Evolutionary conservation across 495 filamentous ascomycete genomes (phyloP), one percentile per base, ranked within the genome.

Genomic region (Penicillium tannophilum): DNA sequence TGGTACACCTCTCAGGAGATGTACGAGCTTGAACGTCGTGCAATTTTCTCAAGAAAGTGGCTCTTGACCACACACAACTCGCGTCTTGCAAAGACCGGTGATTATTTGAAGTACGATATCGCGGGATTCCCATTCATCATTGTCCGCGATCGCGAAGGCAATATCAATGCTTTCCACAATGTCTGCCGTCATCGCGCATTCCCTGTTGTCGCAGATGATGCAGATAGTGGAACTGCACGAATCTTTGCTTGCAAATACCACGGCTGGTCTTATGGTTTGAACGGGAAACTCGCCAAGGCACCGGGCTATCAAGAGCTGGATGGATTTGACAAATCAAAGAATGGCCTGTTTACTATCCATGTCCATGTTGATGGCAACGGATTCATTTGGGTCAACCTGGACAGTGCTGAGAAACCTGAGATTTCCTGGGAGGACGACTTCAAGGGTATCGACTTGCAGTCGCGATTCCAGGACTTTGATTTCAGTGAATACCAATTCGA

Each of bases 221-320:
- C 76, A 41, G 72, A 77, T 7, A 55, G 67, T 9, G 84, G 84
- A 5, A 76, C 71, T 9, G 66, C 80, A 16, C 72, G 73, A 7
- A 79, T 85, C 56, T 77, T 86, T 24, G 63, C 76, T n/a, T 86
- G 82, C 64, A 74, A 77, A 46, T 86, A 85, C 52, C 84, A 86
- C 50, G 66, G 66, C 51, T 71, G 71, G 71, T 73, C 71, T 3
- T 73, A 73, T 26, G 79, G 78, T 17, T 66, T 82, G 20, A 80
- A 78, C 54, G 82, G 83, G 19, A 80, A 82, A 46, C 69, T 85
- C 19, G 77, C 80, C 57, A 84, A 85, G 60, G 81, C 82, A 0
- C 80, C 83, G 0, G 72, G 77, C 8, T 86, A 80, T 54, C 73
- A 84, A 30, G 73, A 74, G 7, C 62, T 83, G 4, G 66, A 73